Percentiles rank a stretch among this genome's conserved stretches.
These are phyloP conservation scores for Candida pini DNA, from an alignment of 805 yeast genomes.

Conservation along the genomic window DNA sequence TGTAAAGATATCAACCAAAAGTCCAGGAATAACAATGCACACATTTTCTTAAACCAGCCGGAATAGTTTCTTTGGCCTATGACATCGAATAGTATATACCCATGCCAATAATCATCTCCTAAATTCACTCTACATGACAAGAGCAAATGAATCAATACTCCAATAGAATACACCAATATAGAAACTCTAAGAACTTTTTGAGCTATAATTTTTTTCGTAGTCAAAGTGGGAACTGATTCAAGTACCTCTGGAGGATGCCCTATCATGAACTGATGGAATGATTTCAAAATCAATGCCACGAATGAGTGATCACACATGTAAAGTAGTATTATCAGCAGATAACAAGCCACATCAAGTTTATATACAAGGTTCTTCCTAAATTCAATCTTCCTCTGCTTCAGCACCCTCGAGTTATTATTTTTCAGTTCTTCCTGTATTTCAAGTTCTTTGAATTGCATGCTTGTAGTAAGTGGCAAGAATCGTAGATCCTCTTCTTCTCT, in stretches of 20 bases:
- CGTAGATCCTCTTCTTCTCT: not conserved
- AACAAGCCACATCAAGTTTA: conserved; percentile 32
- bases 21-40: conserved; percentile 27
- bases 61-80: conserved; percentile 38
- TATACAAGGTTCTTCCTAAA: conserved; percentile 33
- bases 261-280: conserved; percentile 33
- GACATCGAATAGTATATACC: conserved; percentile 36
- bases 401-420: conserved; percentile 33
- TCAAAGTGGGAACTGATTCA: conserved; percentile 16
- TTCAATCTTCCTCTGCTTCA: conserved; percentile 38
- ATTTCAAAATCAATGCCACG: conserved; percentile 28
- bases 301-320: conserved; percentile 39
- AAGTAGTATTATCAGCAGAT: conserved; percentile 30
- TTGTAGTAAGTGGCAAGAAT: conserved; percentile 1
- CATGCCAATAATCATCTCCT: conserved; percentile 28
- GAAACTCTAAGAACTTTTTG: conserved; percentile 26
- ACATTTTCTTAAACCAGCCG: conserved; percentile 22
- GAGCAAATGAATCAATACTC: conserved; percentile 32
- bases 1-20: conserved; percentile 26
- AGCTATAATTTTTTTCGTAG: conserved; percentile 23
- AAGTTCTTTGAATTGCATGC: conserved; percentile 13
- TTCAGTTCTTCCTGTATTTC: conserved; percentile 30
- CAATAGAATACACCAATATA: conserved; percentile 17
- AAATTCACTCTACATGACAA: conserved; percentile 23
- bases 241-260: conserved; percentile 35